Conservation (phyloP, 495 filamentous ascomycete species). For the Aspergillus homomorphus region DNA sequence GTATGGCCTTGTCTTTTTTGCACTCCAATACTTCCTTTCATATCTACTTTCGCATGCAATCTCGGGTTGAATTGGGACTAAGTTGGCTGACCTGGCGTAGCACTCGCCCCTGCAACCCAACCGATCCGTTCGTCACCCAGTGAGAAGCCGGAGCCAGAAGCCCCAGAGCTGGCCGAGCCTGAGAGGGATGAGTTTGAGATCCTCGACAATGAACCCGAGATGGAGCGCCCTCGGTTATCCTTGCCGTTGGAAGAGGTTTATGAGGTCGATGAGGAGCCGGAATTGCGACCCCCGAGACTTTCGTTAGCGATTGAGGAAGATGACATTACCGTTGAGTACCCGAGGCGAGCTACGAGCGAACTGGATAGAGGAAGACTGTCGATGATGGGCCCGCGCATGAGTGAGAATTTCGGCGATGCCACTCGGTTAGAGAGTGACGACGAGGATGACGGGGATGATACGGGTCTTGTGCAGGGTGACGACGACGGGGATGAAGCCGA, state of each 20-base stretch:
- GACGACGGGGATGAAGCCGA: conserved; percentile 34
- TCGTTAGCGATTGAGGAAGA: conserved; percentile 66
- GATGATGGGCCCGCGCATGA: conserved; percentile 56
- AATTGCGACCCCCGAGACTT: conserved; percentile 56
- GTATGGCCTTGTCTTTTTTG: conserved; percentile 25
- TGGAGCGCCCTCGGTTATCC: conserved; percentile 62
- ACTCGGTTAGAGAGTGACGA: conserved; percentile 48
- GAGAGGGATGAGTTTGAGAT: conserved; percentile 50
- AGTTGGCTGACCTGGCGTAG: conserved; percentile 16
- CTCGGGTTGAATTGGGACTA: neutral
- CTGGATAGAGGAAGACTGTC: conserved; percentile 43
- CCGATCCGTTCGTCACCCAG: conserved; percentile 59
- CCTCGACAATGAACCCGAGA: conserved; percentile 61
- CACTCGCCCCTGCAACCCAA: conserved; percentile 57
- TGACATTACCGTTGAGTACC: conserved; percentile 69
- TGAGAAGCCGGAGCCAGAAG: conserved; percentile 17
- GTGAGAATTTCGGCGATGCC: conserved; percentile 57
- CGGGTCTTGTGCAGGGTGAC: conserved; percentile 37
- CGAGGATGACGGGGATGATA: conserved; percentile 42
- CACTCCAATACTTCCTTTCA: neutral
- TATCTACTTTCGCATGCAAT: conserved; percentile 6
- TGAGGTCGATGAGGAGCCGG: conserved; percentile 53
- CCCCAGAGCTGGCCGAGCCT: conserved; percentile 18
- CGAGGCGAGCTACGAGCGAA: conserved; percentile 58
- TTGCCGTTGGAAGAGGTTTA: conserved; percentile 60